Base-by-base conservation (phyloP, 805 yeast species). In the Saccharomyces paradoxus region DNA sequence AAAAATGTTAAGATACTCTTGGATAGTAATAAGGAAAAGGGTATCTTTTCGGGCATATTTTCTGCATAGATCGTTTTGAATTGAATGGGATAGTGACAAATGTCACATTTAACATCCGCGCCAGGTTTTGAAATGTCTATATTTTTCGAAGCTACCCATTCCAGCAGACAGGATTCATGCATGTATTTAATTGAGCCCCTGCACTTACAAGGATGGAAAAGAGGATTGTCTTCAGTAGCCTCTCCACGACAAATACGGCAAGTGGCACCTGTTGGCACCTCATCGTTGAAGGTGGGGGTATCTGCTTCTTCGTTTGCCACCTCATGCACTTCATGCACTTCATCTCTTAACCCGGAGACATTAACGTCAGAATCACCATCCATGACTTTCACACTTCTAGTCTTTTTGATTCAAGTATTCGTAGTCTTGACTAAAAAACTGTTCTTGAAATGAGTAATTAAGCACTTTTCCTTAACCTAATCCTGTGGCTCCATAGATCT, bases 241-340 rank as follows among this genome's bases (percentile, higher is more conserved):
- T 89, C 98, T 41, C 96, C 92, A 52, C 97, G 86, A 67, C 99
- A 94, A 49, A 94, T 91, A 56, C 99, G 86, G 70, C 99, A 94
- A 2, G 85, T 78, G 8, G 67, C 63, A n/a, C 58, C 58, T 5
- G 47, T 21, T 21, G 63, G 63, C 13, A 53, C 53, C 14, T 41
- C 54, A 37, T 37, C 24, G 13, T 37, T 37, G 44, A 49, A 27
- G 32, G 44, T 46, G 41, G 32, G 22, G 27, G 28, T 44, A 7
- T 46, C 29, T 27, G 32, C 48, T 26, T 48, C 48, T n/a, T 48
- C 32, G 32, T 47, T 46, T 46, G 31, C 22, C 37, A 29, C 41
- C 48, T 27, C 14, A 51, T 51, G 27, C 32, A 21, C 22, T 14
- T 27, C 14, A 51, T 51, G 27, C 32, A 21, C 22, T 14, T 12